Base-by-base conservation (phyloP, 192 early-diverging fungal genomes). In the Gigaspora rosea region DNA sequence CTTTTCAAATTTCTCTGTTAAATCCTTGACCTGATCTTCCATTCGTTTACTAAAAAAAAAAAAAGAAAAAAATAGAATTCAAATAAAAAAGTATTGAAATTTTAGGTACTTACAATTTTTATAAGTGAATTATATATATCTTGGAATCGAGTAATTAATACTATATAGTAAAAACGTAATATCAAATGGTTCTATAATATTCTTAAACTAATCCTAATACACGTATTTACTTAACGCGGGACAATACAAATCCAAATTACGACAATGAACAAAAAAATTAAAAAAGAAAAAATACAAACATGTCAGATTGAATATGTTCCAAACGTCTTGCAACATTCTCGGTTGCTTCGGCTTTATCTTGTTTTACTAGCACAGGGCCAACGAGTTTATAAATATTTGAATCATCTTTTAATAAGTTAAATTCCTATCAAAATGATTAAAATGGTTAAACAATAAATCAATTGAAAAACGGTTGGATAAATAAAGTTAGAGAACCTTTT, bases 281-380 rank as follows among this genome's bases (percentile, higher is more conserved):
- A 52, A 52, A 56, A 1, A 46, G 16, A 56, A 16, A 22, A n/a
- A 15, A 36, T 27, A 78, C 88, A 82, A 86, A 95, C 94, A 96
- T 95, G 86, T 99, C 96, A 22, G 80, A 82, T 12, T 81, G 78
- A 78, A 99, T 99, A 67, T 91, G 95, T 73, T 97, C 94, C 58
- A 99, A 88, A 70, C 97, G 95, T 83, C 98, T 98, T 75, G 93
- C 88, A 18, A 99, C 96, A 79, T 99, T 98, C 12, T 87, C 81
- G 18, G 78, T 82, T 12, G 97, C 96, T 81, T 99, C 97, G 8
- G 82, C 62, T 73, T 86, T 88, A 5, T 97, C 96, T 81, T 99
- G 96, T 85, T 93, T 96, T 12, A 97, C 93, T 35, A 99, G 85
- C 13, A 97, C 96, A 32, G 97, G 97, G 0, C 97, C 97, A 75